Evolutionary conservation across 345 rosid genomes (phyloP).

Genomic region (Cardamine chenopodiifolia): DNA sequence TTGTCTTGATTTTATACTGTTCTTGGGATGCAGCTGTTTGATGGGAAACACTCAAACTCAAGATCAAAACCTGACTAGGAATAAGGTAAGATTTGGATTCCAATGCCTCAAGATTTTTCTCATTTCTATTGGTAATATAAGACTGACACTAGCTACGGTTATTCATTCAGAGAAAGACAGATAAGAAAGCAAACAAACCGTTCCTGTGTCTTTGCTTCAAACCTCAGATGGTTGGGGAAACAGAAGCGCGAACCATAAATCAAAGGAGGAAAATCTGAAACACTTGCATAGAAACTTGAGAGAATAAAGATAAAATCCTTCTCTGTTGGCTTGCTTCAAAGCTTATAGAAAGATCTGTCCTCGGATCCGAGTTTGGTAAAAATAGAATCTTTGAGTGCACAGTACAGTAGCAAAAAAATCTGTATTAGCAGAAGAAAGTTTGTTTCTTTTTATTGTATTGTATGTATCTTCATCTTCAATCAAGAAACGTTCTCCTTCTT

Average conservation of each 20-base stretch:
- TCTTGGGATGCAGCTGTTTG: slow-evolving; percentile 25
- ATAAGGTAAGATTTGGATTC: slow-evolving; percentile 24
- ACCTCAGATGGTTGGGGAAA: slow-evolving; percentile 24
- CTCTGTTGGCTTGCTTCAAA: slow-evolving; percentile 30
- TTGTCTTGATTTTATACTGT: neutral
- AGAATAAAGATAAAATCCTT: slow-evolving; percentile 13
- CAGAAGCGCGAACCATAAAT: slow-evolving; percentile 13
- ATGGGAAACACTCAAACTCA: slow-evolving; percentile 22
- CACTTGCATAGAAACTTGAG: slow-evolving; percentile 6
- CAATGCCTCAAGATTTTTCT: slow-evolving; percentile 1
- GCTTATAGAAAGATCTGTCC: slow-evolving; percentile 35
- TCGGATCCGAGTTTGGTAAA: slow-evolving; percentile 20
- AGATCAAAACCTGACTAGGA: slow-evolving; percentile 22
- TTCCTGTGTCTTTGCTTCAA: slow-evolving; percentile 36
- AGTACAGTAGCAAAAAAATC: slow-evolving; percentile 27
- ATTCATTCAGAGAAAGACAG: slow-evolving; percentile 24
- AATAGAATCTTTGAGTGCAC: slow-evolving; percentile 38
- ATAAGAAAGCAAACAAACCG: slow-evolving; percentile 25
- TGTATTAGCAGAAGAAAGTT: slow-evolving; percentile 2
- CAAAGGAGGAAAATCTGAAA: slow-evolving; percentile 17
- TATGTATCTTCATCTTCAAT: slow-evolving; percentile 29
- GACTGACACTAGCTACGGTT: neutral
- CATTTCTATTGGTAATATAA: slow-evolving; percentile 3
- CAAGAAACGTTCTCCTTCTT: neutral
- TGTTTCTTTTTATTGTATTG: slow-evolving; percentile 21